Evolutionary conservation across 805 yeast species (phyloP).

Genomic region (Ogataea pignaliae): DNA sequence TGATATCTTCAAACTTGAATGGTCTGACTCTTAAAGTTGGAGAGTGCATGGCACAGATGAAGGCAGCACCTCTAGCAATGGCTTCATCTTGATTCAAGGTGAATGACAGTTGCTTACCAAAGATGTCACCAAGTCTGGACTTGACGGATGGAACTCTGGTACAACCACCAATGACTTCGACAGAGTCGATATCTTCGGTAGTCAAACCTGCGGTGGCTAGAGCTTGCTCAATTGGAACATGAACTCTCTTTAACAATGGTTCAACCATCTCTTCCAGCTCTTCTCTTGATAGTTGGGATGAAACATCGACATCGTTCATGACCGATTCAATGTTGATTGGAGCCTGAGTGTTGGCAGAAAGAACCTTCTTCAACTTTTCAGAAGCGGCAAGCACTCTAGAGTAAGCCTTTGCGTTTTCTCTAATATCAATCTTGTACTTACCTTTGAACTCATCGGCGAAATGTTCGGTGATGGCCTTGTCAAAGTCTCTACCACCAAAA

Average conservation of each 20-base stretch:
- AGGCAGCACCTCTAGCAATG: conserved; percentile 98
- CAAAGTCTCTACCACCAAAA: conserved; percentile 98
- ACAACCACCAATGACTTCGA: conserved; percentile 97
- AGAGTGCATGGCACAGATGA: conserved; percentile 97
- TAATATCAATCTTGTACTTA: conserved; percentile 91
- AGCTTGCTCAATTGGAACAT: conserved; percentile 77
- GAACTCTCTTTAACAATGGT: conserved; percentile 75
- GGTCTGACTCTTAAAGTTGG: conserved; percentile 99
- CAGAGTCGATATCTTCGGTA: conserved; percentile 74
- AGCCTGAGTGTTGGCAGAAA: conserved; percentile 92
- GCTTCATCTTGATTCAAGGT: conserved; percentile 99
- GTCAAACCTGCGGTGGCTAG: conserved; percentile 72
- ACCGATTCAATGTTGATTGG: conserved; percentile 94
- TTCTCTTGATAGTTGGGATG: conserved; percentile 82
- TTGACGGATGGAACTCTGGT: conserved; percentile 95
- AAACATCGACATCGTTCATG: conserved; percentile 95
- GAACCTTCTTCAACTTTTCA: conserved; percentile 90
- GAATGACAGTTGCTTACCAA: conserved; percentile 82
- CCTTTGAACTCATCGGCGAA: conserved; percentile 88
- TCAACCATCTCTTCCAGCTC: conserved; percentile 86
- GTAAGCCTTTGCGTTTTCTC: conserved; percentile 90
- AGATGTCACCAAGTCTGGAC: conserved; percentile 70
- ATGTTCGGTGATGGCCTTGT: conserved; percentile 88
- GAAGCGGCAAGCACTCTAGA: conserved; percentile 88
- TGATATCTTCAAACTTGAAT: conserved; percentile 94